Evolutionary conservation across 148 eudicot genomes (phyloP).

Genomic region (Polygonum maritimum): DNA sequence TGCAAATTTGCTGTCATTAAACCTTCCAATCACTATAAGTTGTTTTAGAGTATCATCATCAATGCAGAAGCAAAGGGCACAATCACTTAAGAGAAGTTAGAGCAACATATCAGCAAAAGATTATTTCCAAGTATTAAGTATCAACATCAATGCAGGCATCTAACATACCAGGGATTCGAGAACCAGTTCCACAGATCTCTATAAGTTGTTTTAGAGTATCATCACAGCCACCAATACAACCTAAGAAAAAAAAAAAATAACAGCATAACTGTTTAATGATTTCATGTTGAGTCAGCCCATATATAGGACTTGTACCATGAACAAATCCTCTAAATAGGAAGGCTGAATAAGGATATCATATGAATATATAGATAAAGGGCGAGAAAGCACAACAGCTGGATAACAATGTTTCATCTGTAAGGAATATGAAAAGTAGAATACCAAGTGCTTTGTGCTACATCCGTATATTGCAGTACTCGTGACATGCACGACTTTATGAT

Average conservation of each 20-base stretch:
- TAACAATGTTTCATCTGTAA: neutral
- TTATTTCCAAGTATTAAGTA: neutral
- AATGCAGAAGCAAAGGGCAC: neutral
- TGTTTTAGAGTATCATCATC: neutral
- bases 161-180: conserved; percentile 45
- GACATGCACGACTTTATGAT: too few species aligned
- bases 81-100: neutral
- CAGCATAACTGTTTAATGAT: neutral
- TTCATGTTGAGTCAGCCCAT: neutral
- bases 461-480: too few species aligned
- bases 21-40: neutral
- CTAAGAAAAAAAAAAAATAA: conserved; percentile 21
- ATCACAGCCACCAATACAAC: conserved; percentile 98
- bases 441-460: neutral
- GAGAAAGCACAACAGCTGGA: neutral
- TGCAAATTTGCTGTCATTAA: neutral
- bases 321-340: neutral
- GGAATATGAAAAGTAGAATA: neutral
- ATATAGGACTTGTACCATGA: neutral
- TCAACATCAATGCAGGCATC: conserved; percentile 18
- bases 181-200: conserved; percentile 89
- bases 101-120: neutral
- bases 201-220: conserved; percentile 56
- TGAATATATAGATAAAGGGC: neutral
- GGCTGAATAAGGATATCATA: neutral